phyloP scores from a whole-genome alignment of 106 monocot genomes.

The Hemerocallis citrina region DNA sequence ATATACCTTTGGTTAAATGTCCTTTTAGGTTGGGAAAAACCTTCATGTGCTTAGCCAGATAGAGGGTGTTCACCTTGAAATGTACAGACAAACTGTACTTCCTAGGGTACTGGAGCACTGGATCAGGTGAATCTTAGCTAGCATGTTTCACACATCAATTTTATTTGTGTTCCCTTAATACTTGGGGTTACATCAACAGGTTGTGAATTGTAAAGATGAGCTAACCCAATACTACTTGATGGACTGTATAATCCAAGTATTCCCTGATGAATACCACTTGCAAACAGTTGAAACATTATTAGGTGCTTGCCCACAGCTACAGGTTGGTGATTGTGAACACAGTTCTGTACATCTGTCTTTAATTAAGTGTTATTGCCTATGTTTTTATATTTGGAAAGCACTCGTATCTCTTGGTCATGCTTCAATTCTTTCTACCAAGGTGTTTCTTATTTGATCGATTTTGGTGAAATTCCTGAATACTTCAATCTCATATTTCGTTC shows the following conservation, averaged over 20 bases:
- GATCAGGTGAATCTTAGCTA: constrained; percentile 56
- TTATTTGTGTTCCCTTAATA: constrained; percentile 2
- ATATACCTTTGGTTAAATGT: constrained; percentile 3
- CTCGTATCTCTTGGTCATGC: too few relatives aligned
- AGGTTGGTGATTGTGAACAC: constrained; percentile 45
- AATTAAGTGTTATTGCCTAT: not conserved
- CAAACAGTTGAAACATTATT: constrained; percentile 94
- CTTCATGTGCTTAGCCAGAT: constrained; percentile 97
- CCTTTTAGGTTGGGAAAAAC: constrained; percentile 90
- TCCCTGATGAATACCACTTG: constrained; percentile 98
- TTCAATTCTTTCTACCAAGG: too few relatives aligned
- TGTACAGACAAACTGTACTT: constrained; percentile 96
- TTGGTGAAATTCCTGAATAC: too few relatives aligned
- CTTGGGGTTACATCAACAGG: constrained; percentile 30
- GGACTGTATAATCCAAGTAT: constrained; percentile 99
- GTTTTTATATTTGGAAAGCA: not conserved
- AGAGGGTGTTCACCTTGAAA: constrained; percentile 94
- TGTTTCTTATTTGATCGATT: too few relatives aligned
- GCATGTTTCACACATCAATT: not conserved
- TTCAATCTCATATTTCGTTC: too few relatives aligned
- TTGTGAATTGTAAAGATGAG: constrained; percentile 99
- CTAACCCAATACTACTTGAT: constrained; percentile 91
- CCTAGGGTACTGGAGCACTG: constrained; percentile 92
- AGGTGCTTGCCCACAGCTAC: constrained; percentile 94
- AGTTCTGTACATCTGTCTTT: not conserved